Conservation (phyloP, 2,329 filamentous ascomycete species). For the Colletotrichum costaricense region DNA sequence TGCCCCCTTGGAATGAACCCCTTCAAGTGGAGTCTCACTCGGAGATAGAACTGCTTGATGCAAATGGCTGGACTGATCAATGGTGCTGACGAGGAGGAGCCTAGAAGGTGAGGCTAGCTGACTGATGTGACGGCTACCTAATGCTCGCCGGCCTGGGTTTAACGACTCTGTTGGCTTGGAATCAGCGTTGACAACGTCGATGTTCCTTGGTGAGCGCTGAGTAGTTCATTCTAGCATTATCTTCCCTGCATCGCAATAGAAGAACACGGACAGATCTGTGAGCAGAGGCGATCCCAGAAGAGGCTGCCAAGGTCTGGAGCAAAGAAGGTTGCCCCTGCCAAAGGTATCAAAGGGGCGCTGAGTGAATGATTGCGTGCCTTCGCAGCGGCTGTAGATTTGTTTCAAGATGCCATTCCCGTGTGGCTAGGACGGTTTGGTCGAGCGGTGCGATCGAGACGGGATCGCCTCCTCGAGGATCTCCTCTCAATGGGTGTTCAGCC, state of each 20-base stretch:
- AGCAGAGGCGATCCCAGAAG: conserved; percentile 18
- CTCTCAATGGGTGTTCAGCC: not conserved
- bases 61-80: not conserved
- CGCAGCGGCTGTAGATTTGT: conserved; percentile 26
- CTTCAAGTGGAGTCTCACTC: conserved; percentile 15
- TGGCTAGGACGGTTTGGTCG: conserved; percentile 20
- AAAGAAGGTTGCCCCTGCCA: conserved; percentile 14
- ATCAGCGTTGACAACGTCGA: conserved; percentile 5
- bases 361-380: conserved; percentile 7
- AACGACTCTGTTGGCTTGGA: not conserved
- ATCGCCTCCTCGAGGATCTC: conserved; percentile 18
- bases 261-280: conserved; percentile 32
- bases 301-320: conserved; percentile 10
- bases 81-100: not conserved
- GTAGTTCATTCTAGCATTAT: conserved; percentile 19
- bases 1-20: conserved; percentile 14
- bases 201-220: conserved; percentile 12
- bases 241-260: conserved; percentile 7
- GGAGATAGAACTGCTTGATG: not conserved
- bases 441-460: conserved; percentile 21
- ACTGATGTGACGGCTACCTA: not conserved
- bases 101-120: conserved; percentile 4
- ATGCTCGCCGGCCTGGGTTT: conserved; percentile 5
- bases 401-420: conserved; percentile 21
- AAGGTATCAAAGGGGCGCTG: not conserved